Evolutionary conservation across 352 stramenopile species (phyloP).

Genomic region (Globisporangium apiculatum): DNA sequence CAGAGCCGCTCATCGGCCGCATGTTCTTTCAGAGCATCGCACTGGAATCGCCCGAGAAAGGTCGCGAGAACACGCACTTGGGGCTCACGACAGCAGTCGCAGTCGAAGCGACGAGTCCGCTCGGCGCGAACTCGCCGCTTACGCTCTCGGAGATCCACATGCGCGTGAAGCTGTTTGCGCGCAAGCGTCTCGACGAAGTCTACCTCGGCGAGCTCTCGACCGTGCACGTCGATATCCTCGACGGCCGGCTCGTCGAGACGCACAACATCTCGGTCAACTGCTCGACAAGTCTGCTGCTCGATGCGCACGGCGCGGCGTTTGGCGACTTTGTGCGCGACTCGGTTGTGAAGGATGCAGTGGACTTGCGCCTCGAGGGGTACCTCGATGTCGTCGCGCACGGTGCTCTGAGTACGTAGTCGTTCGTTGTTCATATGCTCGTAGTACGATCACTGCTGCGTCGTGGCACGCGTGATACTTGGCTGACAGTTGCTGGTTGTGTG

Average conservation of each 20-base stretch:
- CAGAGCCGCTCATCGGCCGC: constrained; percentile 44
- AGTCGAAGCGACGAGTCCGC: constrained; percentile 61
- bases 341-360: constrained; percentile 37
- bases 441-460: not conserved
- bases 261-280: constrained; percentile 74
- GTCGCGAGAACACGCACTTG: constrained; percentile 36
- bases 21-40: constrained; percentile 63
- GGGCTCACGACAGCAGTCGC: constrained; percentile 40
- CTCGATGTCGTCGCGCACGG: constrained; percentile 59
- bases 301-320: constrained; percentile 36
- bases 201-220: constrained; percentile 45
- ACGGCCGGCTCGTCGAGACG: constrained; percentile 41
- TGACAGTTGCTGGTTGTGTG: constrained; percentile 2
- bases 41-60: constrained; percentile 33
- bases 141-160: constrained; percentile 51
- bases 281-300: constrained; percentile 36
- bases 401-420: constrained; percentile 39
- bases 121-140: constrained; percentile 51
- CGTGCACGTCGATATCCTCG: constrained; percentile 41
- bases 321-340: constrained; percentile 64
- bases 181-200: constrained; percentile 16
- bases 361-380: constrained; percentile 37
- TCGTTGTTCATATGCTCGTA: not conserved
- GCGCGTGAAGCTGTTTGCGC: constrained; percentile 41
- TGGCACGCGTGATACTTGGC: not conserved